Evolutionary conservation across 352 stramenopile species (phyloP).

Genomic region (Phytophthora sp.): DNA sequence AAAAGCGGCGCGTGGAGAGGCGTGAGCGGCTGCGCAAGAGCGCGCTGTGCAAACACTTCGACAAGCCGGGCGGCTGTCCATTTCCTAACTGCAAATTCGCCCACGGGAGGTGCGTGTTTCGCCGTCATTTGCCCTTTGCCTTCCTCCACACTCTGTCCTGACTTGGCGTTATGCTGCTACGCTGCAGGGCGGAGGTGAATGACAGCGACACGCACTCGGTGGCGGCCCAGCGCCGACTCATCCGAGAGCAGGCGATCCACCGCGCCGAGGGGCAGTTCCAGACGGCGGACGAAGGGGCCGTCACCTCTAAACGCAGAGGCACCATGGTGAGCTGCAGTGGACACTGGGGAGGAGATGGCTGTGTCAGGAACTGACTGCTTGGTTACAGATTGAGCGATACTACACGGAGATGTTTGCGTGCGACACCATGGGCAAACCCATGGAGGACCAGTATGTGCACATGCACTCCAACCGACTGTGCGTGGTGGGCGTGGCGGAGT

Average conservation of each 20-base stretch:
- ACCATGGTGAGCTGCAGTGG: slow-evolving; percentile 59
- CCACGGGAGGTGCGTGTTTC: slow-evolving; percentile 55
- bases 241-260: slow-evolving; percentile 74
- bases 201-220: slow-evolving; percentile 66
- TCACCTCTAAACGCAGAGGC: slow-evolving; percentile 53
- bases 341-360: neutral
- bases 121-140: neutral
- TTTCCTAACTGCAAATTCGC: slow-evolving; percentile 87
- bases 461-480: slow-evolving; percentile 92
- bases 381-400: slow-evolving; percentile 79
- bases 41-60: slow-evolving; percentile 86
- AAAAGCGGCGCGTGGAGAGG: slow-evolving; percentile 73
- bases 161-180: neutral
- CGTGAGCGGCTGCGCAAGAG: slow-evolving; percentile 78
- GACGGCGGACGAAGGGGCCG: slow-evolving; percentile 36
- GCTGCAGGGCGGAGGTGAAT: slow-evolving; percentile 50
- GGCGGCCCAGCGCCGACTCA: slow-evolving; percentile 77
- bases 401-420: slow-evolving; percentile 88
- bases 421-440: slow-evolving; percentile 70
- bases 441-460: slow-evolving; percentile 88
- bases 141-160: neutral
- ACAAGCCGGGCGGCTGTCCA: slow-evolving; percentile 82
- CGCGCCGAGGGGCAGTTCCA: slow-evolving; percentile 75
- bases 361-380: neutral
- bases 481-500: slow-evolving; percentile 73